These are phyloP conservation scores for Exophiala alcalophila DNA, from an alignment of 2,329 filamentous ascomycete genomes.

Conservation along the genomic window DNA sequence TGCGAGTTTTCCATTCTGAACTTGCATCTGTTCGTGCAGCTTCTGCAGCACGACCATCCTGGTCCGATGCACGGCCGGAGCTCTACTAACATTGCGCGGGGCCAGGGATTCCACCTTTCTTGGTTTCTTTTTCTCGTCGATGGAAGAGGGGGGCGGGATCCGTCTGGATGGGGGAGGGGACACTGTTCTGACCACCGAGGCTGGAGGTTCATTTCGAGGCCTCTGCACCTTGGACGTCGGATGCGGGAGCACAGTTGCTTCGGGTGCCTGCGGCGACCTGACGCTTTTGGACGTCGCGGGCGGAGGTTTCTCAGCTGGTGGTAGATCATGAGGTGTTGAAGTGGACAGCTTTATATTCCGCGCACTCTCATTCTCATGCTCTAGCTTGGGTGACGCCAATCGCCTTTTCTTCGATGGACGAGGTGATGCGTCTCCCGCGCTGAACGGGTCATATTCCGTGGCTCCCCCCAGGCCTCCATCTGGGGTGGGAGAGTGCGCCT, in stretches of 20 bases:
- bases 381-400: conserved; percentile 13
- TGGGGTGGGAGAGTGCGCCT: conserved; percentile 2
- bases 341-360: not conserved
- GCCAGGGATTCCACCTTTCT: conserved; percentile 42
- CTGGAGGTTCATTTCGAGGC: conserved; percentile 8
- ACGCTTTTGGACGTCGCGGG: not conserved
- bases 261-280: not conserved
- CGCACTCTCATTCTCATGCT: not conserved
- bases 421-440: conserved; percentile 20
- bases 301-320: not conserved
- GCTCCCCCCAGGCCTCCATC: conserved; percentile 7
- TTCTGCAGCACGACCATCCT: conserved; percentile 45
- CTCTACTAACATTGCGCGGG: conserved; percentile 44
- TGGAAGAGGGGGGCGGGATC: not conserved
- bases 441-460: conserved; percentile 28
- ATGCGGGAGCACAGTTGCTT: not conserved
- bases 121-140: conserved; percentile 31
- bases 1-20: conserved; percentile 40
- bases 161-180: conserved; percentile 20
- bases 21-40: conserved; percentile 43
- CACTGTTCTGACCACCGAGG: conserved; percentile 20
- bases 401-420: conserved; percentile 36
- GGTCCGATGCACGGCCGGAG: conserved; percentile 43
- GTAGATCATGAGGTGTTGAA: no score
- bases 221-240: not conserved